phyloP scores from a whole-genome alignment of 768 basidiomycete species.

The Leccinum aurantiacum region DNA sequence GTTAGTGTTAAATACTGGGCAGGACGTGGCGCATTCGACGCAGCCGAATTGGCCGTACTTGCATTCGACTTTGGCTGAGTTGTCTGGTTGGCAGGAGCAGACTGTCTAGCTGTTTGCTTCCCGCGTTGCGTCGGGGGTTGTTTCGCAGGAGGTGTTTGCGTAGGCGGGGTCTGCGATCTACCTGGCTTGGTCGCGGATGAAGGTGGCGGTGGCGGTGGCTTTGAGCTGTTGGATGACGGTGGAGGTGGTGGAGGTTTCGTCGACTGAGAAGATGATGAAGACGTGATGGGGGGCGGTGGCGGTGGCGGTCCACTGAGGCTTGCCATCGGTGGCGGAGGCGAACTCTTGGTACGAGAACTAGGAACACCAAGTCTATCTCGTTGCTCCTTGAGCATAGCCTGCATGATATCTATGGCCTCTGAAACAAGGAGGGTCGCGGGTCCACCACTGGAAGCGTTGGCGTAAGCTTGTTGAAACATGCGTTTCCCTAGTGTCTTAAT shows the following conservation, averaged over 20 bases:
- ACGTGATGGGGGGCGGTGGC: conserved; percentile 24
- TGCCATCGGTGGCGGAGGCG: conserved; percentile 13
- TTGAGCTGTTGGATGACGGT: conserved; percentile 2
- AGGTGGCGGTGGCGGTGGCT: not conserved
- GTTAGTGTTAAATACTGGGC: conserved; percentile 1
- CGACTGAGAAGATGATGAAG: conserved; percentile 20
- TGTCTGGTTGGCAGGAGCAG: conserved; percentile 3
- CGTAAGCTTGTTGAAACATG: conserved; percentile 15
- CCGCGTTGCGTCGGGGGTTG: conserved; percentile 3
- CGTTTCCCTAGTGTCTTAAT: conserved; percentile 46
- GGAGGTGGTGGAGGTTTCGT: conserved; percentile 22
- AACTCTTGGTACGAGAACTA: conserved; percentile 1
- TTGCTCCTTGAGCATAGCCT: conserved; percentile 17
- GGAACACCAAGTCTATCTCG: conserved; percentile 28
- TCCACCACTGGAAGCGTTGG: conserved; percentile 13
- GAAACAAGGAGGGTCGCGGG: not conserved
- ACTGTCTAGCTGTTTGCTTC: not conserved
- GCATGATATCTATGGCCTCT: conserved; percentile 14
- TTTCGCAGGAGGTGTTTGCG: conserved; percentile 14
- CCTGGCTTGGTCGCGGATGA: conserved; percentile 8
- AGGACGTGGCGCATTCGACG: not conserved
- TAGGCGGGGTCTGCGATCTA: conserved; percentile 8
- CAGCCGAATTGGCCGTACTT: not conserved
- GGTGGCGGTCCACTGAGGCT: conserved; percentile 23
- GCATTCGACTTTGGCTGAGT: not conserved